Percentiles rank a stretch among this genome's conserved stretches.
These are phyloP conservation scores for Candida takata DNA, from an alignment of 805 yeast genomes.

Conservation along the genomic window DNA sequence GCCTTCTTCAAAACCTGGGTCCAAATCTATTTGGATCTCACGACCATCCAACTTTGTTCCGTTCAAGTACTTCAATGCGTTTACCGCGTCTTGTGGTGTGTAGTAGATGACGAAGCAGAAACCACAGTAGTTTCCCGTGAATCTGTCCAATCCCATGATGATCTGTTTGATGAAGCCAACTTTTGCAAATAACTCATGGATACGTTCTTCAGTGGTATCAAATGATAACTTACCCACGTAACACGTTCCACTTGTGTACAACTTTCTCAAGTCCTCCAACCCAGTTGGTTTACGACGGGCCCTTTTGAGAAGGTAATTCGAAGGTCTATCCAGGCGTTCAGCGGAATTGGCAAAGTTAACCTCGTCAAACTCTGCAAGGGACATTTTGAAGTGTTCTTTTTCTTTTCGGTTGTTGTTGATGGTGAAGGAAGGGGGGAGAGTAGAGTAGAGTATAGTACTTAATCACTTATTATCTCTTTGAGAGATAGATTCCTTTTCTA, in stretches of 20 bases:
- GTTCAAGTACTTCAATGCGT: conserved; percentile 76
- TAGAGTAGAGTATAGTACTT: too few species aligned
- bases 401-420: too few species aligned
- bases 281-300: conserved; percentile 44
- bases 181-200: conserved; percentile 77
- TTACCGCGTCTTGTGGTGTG: conserved; percentile 61
- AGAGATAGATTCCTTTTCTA: too few species aligned
- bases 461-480: too few species aligned
- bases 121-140: conserved; percentile 91
- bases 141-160: conserved; percentile 92
- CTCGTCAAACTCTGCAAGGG: conserved; percentile 44
- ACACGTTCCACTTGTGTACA: conserved; percentile 65
- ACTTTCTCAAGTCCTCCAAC: conserved; percentile 55
- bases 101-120: conserved; percentile 87
- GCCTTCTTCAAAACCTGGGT: conserved; percentile 94
- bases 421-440: too few species aligned
- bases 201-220: conserved; percentile 91
- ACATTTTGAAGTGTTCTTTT: too few species aligned
- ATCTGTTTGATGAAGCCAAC: conserved; percentile 68
- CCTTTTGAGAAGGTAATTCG: conserved; percentile 57
- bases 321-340: conserved; percentile 64
- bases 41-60: conserved; percentile 82
- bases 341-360: conserved; percentile 57
- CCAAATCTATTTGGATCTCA: conserved; percentile 77
- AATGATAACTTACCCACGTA: conserved; percentile 90